phyloP scores from a whole-genome alignment of 1,139 yeast genomes.

The Candida gigantensis region DNA sequence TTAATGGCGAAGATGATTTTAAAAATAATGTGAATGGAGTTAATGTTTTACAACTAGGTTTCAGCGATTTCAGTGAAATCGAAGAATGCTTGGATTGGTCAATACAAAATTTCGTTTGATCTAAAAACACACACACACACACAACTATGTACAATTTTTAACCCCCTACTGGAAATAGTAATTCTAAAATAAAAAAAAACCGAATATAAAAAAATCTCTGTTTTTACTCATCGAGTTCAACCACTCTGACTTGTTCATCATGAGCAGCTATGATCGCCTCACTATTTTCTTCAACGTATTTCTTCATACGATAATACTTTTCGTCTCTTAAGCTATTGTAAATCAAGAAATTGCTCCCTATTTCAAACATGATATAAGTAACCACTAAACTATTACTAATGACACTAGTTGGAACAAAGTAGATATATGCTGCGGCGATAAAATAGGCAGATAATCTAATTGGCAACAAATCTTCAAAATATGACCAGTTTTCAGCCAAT shows the following conservation, averaged over 20 bases:
- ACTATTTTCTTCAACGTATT: slow-evolving; percentile 38
- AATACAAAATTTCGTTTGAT: slow-evolving; percentile 33
- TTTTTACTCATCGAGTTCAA: slow-evolving; percentile 15
- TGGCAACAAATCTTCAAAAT: slow-evolving; percentile 72
- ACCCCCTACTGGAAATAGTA: no score
- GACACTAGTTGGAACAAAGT: slow-evolving; percentile 40
- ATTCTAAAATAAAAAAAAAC: no score
- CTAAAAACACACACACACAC: background rate
- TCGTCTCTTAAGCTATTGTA: slow-evolving; percentile 69
- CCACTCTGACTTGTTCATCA: slow-evolving; percentile 30
- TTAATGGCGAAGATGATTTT: slow-evolving; percentile 30
- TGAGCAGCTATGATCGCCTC: slow-evolving; percentile 32
- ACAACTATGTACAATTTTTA: slow-evolving; percentile 4
- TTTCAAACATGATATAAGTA: slow-evolving; percentile 62
- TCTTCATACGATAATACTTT: slow-evolving; percentile 43
- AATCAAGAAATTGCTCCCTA: slow-evolving; percentile 69
- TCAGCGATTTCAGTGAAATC: slow-evolving; percentile 61
- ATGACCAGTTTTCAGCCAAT: slow-evolving; percentile 52
- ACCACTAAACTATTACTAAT: slow-evolving; percentile 65
- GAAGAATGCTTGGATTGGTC: slow-evolving; percentile 72
- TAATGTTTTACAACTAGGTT: slow-evolving; percentile 45
- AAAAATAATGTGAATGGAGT: slow-evolving; percentile 34
- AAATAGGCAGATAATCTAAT: slow-evolving; percentile 61
- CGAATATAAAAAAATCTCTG: no score
- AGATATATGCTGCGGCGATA: slow-evolving; percentile 45